These are phyloP conservation scores for Gnaphalium uliginosum DNA, from an alignment of 129 eudicot genomes.

Conservation along the genomic window DNA sequence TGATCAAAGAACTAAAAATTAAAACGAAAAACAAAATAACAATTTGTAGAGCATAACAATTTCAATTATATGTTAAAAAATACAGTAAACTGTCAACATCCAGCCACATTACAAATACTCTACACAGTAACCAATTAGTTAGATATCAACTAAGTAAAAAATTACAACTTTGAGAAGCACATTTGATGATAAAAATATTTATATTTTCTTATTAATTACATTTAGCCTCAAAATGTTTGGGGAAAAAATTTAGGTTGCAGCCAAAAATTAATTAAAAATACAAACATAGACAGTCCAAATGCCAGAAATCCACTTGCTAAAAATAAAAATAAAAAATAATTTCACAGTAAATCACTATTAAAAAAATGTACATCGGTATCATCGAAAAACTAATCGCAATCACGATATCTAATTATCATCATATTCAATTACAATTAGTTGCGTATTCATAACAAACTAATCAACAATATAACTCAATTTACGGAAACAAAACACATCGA, in stretches of 20 bases:
- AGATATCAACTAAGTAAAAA: neutral
- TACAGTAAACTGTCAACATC: neutral
- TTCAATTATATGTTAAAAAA: no score
- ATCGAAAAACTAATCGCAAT: conserved; percentile 23
- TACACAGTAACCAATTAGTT: neutral
- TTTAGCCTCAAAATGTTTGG: neutral
- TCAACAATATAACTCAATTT: conserved; percentile 15
- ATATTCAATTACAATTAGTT: neutral
- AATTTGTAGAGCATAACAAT: no score
- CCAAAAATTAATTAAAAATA: neutral
- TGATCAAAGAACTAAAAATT: neutral
- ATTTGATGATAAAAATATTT: no score
- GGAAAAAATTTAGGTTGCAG: no score
- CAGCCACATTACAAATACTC: conserved; percentile 5
- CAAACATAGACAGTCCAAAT: conserved; percentile 30
- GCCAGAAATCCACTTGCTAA: conserved; percentile 2
- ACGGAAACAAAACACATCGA: conserved; percentile 13
- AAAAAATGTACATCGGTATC: neutral
- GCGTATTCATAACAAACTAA: conserved; percentile 11
- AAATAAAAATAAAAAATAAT: neutral
- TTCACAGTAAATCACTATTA: neutral
- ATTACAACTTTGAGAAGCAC: neutral
- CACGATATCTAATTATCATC: conserved; percentile 6
- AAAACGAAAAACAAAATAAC: conserved; percentile 1
- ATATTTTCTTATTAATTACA: no score